Conservation (phyloP, 2,329 filamentous ascomycete genomes). For the Neoarthrinium moseri region DNA sequence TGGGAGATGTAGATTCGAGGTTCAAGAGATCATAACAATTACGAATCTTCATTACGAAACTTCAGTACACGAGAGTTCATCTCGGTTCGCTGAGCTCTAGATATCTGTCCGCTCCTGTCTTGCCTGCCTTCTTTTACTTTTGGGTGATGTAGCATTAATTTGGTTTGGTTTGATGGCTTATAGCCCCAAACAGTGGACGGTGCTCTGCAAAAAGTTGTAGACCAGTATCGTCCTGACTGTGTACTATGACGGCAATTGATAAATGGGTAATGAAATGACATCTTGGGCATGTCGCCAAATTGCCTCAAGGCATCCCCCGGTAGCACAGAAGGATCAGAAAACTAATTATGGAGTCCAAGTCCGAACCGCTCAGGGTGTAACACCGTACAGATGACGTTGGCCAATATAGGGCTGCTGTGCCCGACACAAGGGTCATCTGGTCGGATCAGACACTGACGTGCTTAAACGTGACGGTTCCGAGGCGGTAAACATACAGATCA, state of each 20-base stretch:
- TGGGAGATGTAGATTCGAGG: not conserved
- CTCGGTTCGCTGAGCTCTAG: too few relatives aligned
- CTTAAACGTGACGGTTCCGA: too few relatives aligned
- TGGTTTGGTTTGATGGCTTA: too few relatives aligned
- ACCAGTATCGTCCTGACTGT: not conserved
- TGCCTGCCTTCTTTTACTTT: too few relatives aligned
- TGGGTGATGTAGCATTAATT: too few relatives aligned
- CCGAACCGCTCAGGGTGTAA: not conserved
- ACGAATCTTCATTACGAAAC: not conserved
- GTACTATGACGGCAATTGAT: not conserved
- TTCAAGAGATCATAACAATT: not conserved
- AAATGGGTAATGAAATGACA: not conserved
- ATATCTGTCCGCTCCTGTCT: too few relatives aligned
- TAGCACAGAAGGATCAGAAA: not conserved
- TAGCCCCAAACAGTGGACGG: too few relatives aligned
- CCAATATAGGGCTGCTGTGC: conserved; percentile 3
- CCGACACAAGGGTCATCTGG: not conserved
- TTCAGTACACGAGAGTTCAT: too few relatives aligned
- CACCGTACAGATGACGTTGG: conserved; percentile 6
- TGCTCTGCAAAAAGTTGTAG: not conserved
- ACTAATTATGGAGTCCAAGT: not conserved
- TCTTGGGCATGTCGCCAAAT: not conserved
- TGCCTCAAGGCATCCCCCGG: not conserved
- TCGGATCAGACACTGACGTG: not conserved
- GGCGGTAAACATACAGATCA: too few relatives aligned